phyloP scores from a whole-genome alignment of 2,329 filamentous ascomycete genomes.

The Capronia coronata region DNA sequence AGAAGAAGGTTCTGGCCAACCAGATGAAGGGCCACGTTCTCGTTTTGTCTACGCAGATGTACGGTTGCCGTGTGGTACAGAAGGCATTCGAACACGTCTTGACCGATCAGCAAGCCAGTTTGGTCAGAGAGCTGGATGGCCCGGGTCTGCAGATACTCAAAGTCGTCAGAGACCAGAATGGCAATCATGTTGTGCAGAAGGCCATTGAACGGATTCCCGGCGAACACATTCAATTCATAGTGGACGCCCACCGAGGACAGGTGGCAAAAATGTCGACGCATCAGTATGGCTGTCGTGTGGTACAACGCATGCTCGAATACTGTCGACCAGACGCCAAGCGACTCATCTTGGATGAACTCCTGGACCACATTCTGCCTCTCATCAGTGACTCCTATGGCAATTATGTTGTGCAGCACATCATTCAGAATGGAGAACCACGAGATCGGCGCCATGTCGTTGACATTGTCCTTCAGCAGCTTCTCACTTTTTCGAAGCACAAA shows the following conservation, averaged over 20 bases:
- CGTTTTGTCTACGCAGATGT: constrained; percentile 76
- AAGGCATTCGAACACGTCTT: constrained; percentile 89
- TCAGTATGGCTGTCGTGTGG: constrained; percentile 81
- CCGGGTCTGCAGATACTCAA: constrained; percentile 67
- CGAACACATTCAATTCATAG: constrained; percentile 76
- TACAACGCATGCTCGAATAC: constrained; percentile 84
- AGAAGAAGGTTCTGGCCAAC: constrained; percentile 79
- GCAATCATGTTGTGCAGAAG: constrained; percentile 95
- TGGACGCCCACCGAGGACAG: constrained; percentile 69
- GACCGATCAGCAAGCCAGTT: constrained; percentile 78
- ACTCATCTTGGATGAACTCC: constrained; percentile 70
- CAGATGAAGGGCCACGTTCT: constrained; percentile 83
- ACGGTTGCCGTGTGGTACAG: constrained; percentile 91
- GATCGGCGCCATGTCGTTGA: constrained; percentile 68
- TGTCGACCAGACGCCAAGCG: constrained; percentile 65
- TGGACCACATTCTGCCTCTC: constrained; percentile 62
- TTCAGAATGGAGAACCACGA: constrained; percentile 65
- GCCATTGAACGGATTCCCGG: constrained; percentile 75
- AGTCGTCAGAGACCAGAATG: constrained; percentile 80
- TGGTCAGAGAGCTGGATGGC: constrained; percentile 83
- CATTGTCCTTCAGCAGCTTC: constrained; percentile 63
- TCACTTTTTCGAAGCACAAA: constrained; percentile 84
- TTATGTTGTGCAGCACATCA: constrained; percentile 91
- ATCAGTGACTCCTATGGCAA: constrained; percentile 89
- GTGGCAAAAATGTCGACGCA: constrained; percentile 70